These are phyloP conservation scores for Ustilago nuda DNA, from an alignment of 1,284 basidiomycete genomes.

Conservation along the genomic window DNA sequence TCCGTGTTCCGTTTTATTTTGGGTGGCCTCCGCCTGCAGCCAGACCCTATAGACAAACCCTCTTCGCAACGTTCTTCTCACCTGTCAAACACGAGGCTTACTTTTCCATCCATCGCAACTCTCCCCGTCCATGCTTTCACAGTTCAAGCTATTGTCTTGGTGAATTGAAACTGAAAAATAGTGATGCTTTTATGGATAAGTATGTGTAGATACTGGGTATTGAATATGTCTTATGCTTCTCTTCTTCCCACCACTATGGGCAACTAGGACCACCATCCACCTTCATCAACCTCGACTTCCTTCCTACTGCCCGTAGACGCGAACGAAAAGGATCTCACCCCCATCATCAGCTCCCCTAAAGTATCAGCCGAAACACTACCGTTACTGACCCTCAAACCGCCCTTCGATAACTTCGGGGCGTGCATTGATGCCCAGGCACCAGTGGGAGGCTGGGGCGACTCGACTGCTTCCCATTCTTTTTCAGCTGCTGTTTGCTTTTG, in stretches of 20 bases:
- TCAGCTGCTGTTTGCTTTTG: background rate
- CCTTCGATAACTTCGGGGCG: conserved; percentile 12
- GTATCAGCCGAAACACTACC: background rate
- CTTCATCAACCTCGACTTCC: conserved; percentile 47
- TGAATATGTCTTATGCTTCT: background rate
- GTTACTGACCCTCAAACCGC: background rate
- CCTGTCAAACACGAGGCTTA: no score
- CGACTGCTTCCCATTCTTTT: conserved; percentile 33
- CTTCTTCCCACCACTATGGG: background rate
- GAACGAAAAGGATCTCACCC: conserved; percentile 19
- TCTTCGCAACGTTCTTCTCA: no score
- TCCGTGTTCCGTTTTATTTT: background rate
- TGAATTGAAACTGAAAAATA: background rate
- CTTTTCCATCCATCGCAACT: background rate
- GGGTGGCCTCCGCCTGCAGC: background rate
- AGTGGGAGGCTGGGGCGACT: background rate
- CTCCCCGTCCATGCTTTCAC: background rate
- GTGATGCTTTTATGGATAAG: background rate
- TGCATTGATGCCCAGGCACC: conserved; percentile 50
- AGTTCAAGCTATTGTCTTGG: background rate
- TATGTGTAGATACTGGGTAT: conserved; percentile 8
- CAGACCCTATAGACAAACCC: background rate
- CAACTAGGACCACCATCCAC: conserved; percentile 47
- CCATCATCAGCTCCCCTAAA: background rate
- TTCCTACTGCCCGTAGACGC: conserved; percentile 17